Evolutionary conservation across 2,329 filamentous ascomycete genomes (phyloP).

Genomic region (Botrytis squamosa): DNA sequence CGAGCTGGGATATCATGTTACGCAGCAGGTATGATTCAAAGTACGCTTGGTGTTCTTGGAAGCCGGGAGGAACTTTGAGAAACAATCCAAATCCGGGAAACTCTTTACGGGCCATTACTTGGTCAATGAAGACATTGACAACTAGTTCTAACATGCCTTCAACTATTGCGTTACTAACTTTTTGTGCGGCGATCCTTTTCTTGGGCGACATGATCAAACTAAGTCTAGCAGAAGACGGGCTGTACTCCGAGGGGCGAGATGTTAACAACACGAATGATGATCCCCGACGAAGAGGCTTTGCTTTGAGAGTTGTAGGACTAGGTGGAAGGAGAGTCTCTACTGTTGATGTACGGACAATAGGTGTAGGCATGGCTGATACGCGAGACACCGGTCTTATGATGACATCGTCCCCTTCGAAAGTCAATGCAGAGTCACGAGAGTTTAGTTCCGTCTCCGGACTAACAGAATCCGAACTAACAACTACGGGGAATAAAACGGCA

Average conservation of each 20-base stretch:
- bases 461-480: conserved; percentile 83
- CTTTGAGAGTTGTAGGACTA: conserved; percentile 45
- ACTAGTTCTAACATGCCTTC: conserved; percentile 77
- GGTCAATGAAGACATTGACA: conserved; percentile 78
- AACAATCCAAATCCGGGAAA: conserved; percentile 86
- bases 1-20: conserved; percentile 69
- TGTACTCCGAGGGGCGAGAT: conserved; percentile 59
- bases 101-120: conserved; percentile 82
- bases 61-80: conserved; percentile 84
- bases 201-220: conserved; percentile 61
- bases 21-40: conserved; percentile 89
- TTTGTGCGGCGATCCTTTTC: conserved; percentile 50
- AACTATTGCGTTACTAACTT: conserved; percentile 66
- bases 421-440: conserved; percentile 75
- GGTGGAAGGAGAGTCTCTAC: conserved; percentile 51
- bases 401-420: conserved; percentile 82
- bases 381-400: conserved; percentile 60
- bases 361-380: conserved; percentile 59
- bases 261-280: conserved; percentile 92
- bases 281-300: conserved; percentile 69
- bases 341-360: conserved; percentile 72
- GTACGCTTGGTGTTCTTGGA: conserved; percentile 90
- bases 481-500: conserved; percentile 77
- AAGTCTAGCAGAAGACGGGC: conserved; percentile 60
- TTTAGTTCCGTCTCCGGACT: conserved; percentile 84